Evolutionary conservation across 2,329 filamentous ascomycete species (phyloP).

Genomic region (Colletotrichum plurivorum): DNA sequence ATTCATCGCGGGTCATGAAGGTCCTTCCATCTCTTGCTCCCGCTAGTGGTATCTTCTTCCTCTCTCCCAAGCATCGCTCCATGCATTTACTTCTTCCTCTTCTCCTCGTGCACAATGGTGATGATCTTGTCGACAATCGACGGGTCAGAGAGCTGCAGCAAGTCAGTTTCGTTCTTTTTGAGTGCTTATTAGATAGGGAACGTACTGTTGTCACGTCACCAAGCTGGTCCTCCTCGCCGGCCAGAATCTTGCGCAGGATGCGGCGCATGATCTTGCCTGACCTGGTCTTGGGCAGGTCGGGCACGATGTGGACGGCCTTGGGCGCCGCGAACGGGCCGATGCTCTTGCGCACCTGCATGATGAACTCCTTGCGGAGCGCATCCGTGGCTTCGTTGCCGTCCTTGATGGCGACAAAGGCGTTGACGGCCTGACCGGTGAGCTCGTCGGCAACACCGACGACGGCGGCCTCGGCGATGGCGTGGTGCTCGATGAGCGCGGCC

Average conservation of each 20-base stretch:
- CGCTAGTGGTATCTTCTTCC: constrained; percentile 30
- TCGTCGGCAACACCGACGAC: constrained; percentile 95
- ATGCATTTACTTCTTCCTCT: constrained; percentile 63
- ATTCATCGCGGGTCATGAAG: constrained; percentile 7
- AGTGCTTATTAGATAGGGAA: constrained; percentile 40
- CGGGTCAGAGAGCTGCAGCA: constrained; percentile 85
- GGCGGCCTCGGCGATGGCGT: constrained; percentile 90
- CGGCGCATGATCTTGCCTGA: constrained; percentile 99
- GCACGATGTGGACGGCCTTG: constrained; percentile 91
- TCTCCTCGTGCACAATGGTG: constrained; percentile 77
- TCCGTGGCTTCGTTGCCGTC: constrained; percentile 83
- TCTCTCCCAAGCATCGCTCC: not conserved
- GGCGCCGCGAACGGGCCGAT: constrained; percentile 98
- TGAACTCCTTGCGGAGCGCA: constrained; percentile 90
- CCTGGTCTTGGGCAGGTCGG: constrained; percentile 96
- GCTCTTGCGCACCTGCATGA: constrained; percentile 95
- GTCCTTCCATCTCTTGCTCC: constrained; percentile 9
- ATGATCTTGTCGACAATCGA: constrained; percentile 93
- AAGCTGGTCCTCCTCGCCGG: constrained; percentile 96
- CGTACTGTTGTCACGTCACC: constrained; percentile 93
- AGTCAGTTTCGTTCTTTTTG: constrained; percentile 30
- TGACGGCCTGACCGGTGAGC: constrained; percentile 96
- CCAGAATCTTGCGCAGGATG: constrained; percentile 96
- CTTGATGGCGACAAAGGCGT: constrained; percentile 95
- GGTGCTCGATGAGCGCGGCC: constrained; percentile 94